Evolutionary conservation across 2,329 filamentous ascomycete genomes (phyloP), one percentile per base, ranked within the genome.

Genomic region (Aspergillus calidoustus): DNA sequence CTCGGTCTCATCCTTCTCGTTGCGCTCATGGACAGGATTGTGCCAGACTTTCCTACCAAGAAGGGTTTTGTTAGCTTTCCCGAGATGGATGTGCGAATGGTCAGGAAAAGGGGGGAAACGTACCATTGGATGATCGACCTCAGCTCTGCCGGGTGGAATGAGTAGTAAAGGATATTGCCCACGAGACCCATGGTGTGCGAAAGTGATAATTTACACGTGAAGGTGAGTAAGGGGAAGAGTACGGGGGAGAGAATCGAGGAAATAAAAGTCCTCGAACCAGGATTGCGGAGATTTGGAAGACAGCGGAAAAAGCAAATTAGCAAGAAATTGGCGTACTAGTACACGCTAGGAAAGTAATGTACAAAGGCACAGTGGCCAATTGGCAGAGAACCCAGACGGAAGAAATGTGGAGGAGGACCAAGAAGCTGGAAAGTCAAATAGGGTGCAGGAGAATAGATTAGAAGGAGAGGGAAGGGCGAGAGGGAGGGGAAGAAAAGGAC

Each of bases 41-140:
- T 98, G 95, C 93, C 93, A 98, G 70, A 96, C 82, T 82, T 96
- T 97, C 93, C 93, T 97, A 60, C 22, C 22, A 52, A 52, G 43
- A 28, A 51, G 49, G 38, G 38, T 34, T 23, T 61, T 19, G 53
- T 59, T 52, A 66, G 51, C 60, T 30, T 66, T 67, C 63, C 15
- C 34, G 3, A 15, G 11, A 41, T 62, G 53, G 64, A 50, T 43
- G 43, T 30, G 25, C 13, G 8, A 13, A 34, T 34, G 48, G 52
- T 38, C 13, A 65, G 43, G 44, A 17, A n/a, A 50, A n/a, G 54
- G 41, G 31, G 31, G 28, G 22, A 46, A 59, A 72, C 82, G 69
- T 83, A 95, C 93, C 93, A 97, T 89, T 97, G 93, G 65, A 96
- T 84, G 66, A 97, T 92, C 51, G 90, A 84, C 73, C 92, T 88